phyloP scores from a whole-genome alignment of 768 basidiomycete genomes.

The Psilocybe cubensis region DNA sequence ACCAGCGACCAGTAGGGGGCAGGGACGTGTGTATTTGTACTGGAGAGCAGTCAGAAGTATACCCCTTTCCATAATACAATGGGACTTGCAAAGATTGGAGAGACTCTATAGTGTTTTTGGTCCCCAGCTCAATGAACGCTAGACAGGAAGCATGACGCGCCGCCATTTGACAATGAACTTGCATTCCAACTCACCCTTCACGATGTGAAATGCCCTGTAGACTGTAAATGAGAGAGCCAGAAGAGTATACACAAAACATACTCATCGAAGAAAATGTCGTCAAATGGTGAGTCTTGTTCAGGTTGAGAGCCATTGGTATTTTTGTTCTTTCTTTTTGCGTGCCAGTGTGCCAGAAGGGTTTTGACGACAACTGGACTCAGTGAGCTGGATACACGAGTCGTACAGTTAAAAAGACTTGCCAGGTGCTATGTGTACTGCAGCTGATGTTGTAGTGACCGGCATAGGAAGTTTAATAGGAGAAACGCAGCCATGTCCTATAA shows the following conservation, averaged over 20 bases:
- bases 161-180: background rate
- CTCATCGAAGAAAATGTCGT: constrained; percentile 75
- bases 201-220: constrained; percentile 66
- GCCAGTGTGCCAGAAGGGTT: constrained; percentile 57
- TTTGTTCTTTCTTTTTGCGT: constrained; percentile 42
- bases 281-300: constrained; percentile 51
- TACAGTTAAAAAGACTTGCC: constrained; percentile 30
- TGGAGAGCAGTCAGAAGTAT: constrained; percentile 18
- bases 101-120: constrained; percentile 71
- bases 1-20: constrained; percentile 70
- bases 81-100: constrained; percentile 61
- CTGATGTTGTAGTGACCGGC: constrained; percentile 58
- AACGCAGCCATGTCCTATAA: constrained; percentile 10
- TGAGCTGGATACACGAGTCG: background rate
- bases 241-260: constrained; percentile 20
- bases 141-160: background rate
- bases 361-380: constrained; percentile 48
- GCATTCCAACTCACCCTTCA: constrained; percentile 43
- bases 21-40: constrained; percentile 73
- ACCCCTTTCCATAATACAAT: background rate
- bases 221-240: background rate
- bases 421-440: constrained; percentile 57
- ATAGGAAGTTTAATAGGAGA: constrained; percentile 29
- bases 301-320: constrained; percentile 37
- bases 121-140: constrained; percentile 69